Percentiles rank a stretch among this genome's conserved stretches.
These are phyloP conservation scores for Linnemannia schmuckeri DNA, from an alignment of 192 early-diverging fungal genomes.

Conservation along the genomic window DNA sequence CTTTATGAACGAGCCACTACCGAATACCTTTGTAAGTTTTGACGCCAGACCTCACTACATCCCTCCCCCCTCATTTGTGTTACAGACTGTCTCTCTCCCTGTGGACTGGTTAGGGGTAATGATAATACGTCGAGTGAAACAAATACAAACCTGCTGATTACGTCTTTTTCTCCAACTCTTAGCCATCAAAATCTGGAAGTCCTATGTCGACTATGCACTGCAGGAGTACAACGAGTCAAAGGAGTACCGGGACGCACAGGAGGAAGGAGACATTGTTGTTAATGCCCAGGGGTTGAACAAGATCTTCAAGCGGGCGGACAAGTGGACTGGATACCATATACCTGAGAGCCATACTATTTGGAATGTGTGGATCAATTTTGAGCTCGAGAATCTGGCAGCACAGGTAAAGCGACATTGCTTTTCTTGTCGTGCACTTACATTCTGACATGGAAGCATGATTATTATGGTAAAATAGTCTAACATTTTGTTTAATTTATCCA, in stretches of 20 bases:
- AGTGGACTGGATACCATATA: conserved; percentile 68
- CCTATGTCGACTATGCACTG: conserved; percentile 68
- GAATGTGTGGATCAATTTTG: conserved; percentile 72
- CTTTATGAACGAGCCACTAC: conserved; percentile 68
- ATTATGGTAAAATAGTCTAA: background rate
- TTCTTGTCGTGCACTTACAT: background rate
- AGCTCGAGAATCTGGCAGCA: conserved; percentile 59
- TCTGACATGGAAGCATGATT: background rate
- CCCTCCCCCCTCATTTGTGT: background rate
- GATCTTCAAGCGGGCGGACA: conserved; percentile 60
- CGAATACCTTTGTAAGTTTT: conserved; percentile 79
- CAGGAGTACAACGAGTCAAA: conserved; percentile 58
- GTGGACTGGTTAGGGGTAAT: background rate
- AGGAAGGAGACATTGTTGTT: conserved; percentile 29
- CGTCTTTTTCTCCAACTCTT: background rate
- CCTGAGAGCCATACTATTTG: conserved; percentile 73
- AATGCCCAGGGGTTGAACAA: conserved; percentile 57
- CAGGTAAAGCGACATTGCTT: conserved; percentile 7
- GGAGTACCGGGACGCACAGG: conserved; percentile 22
- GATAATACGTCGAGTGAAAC: background rate
- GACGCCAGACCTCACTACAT: background rate
- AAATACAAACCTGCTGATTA: background rate
- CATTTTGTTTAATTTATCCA: background rate
- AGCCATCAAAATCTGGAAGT: conserved; percentile 79
- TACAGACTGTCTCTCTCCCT: background rate